Conservation (phyloP, 2,329 filamentous ascomycete genomes). For the Penicillium corylophilum region DNA sequence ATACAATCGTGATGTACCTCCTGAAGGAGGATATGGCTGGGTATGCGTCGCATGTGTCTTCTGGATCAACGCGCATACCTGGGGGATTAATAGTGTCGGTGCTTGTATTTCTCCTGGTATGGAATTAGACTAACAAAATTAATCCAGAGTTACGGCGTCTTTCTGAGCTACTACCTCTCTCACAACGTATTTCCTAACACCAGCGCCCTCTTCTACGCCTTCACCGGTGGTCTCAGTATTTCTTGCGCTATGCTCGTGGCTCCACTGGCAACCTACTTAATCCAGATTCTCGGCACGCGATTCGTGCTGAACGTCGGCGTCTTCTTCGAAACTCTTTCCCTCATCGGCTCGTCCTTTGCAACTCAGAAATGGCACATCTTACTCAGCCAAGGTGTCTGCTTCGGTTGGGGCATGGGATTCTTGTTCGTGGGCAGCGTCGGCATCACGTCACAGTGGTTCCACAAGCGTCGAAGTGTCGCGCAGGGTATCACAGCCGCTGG, state of each 20-base stretch:
- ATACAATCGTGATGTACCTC: conserved; percentile 36
- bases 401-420: conserved; percentile 63
- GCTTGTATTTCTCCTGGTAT: not conserved
- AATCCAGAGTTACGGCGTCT: conserved; percentile 55
- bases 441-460: conserved; percentile 64
- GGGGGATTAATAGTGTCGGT: conserved; percentile 68
- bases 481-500: conserved; percentile 61
- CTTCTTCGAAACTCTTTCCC: conserved; percentile 53
- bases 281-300: conserved; percentile 54
- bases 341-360: conserved; percentile 59
- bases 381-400: conserved; percentile 60
- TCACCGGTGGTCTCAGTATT: conserved; percentile 61
- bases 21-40: conserved; percentile 63
- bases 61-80: conserved; percentile 68
- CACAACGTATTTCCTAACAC: conserved; percentile 56
- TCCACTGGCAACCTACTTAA: conserved; percentile 56
- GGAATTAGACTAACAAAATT: not conserved
- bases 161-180: conserved; percentile 59
- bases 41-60: conserved; percentile 57
- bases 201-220: conserved; percentile 57
- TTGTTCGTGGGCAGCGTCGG: conserved; percentile 58
- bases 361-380: conserved; percentile 60
- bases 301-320: conserved; percentile 57
- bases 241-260: conserved; percentile 58
- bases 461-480: conserved; percentile 56